Conservation (phyloP, 768 basidiomycete species). For the Aureoboletus auriporus region DNA sequence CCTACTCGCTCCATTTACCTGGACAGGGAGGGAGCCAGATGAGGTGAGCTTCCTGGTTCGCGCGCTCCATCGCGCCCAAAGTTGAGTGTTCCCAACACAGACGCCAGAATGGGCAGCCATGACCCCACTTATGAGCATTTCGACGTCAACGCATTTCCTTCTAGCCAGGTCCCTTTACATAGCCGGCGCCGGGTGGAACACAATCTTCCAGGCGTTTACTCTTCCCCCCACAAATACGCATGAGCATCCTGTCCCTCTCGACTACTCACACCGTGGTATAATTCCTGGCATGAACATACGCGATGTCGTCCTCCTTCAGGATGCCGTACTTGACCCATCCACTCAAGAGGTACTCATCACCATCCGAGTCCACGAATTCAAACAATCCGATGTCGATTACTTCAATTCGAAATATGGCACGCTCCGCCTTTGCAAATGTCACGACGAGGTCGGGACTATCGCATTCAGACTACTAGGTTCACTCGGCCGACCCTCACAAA, state of each 20-base stretch:
- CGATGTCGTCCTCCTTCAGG: constrained; percentile 5
- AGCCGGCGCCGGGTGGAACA: constrained; percentile 1
- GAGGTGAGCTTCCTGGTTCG: constrained; percentile 1
- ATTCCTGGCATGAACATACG: background rate
- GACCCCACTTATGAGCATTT: constrained; percentile 1
- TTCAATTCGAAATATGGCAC: background rate
- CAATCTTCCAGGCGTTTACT: constrained; percentile 9
- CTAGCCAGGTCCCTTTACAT: constrained; percentile 6
- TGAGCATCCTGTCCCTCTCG: background rate
- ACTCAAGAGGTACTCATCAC: constrained; percentile 12
- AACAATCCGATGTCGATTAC: no score
- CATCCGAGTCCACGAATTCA: constrained; percentile 1
- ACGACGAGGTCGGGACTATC: constrained; percentile 6
- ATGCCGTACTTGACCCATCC: constrained; percentile 2
- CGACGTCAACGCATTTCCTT: constrained; percentile 19
- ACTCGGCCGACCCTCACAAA: background rate
- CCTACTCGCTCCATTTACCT: background rate
- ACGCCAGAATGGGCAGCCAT: background rate
- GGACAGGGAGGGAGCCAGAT: background rate
- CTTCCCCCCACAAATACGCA: background rate
- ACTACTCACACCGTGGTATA: constrained; percentile 7
- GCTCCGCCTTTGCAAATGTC: constrained; percentile 2
- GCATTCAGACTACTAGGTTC: constrained; percentile 1
- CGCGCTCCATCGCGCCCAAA: background rate
- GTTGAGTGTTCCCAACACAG: background rate